A percentile compares a stretch with the other conserved stretches of the same genome.
Evolutionary conservation across 1,139 yeast genomes (phyloP).

Genomic region (Pichia sp.): DNA sequence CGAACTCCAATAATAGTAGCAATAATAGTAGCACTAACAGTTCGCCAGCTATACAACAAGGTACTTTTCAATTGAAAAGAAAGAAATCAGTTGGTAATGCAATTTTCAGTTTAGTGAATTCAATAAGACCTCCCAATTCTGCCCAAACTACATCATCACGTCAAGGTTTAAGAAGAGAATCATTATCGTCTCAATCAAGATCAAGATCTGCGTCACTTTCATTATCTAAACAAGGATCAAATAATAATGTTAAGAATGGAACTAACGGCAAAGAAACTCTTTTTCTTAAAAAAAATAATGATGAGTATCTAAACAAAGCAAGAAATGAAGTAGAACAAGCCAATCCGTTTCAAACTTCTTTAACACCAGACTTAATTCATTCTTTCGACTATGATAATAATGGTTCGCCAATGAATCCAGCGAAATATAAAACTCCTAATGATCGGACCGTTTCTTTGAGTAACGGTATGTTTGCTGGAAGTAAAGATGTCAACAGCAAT

Average conservation of each 20-base stretch:
- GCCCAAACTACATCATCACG: constrained; percentile 5
- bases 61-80: constrained; percentile 15
- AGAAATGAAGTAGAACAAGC: constrained; percentile 1
- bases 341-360: constrained; percentile 1
- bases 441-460: too few species aligned
- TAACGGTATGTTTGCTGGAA: too few species aligned
- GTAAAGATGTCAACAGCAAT: not conserved
- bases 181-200: constrained; percentile 1
- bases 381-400: not conserved
- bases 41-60: constrained; percentile 7
- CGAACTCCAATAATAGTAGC: not conserved
- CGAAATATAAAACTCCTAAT: too few species aligned
- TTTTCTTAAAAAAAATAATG: not conserved
- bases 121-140: constrained; percentile 20
- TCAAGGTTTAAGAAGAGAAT: constrained; percentile 5
- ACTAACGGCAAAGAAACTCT: not conserved
- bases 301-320: not conserved
- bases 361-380: not conserved
- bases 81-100: constrained; percentile 25
- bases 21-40: constrained; percentile 1
- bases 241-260: not conserved
- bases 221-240: constrained; percentile 2
- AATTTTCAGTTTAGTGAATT: constrained; percentile 21
- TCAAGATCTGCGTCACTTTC: constrained; percentile 8
- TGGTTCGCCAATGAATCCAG: not conserved